A percentile compares a stretch with the other conserved stretches of the same genome.
Evolutionary conservation across 768 basidiomycete genomes (phyloP).

Genomic region (Pisolithus marmoratus): DNA sequence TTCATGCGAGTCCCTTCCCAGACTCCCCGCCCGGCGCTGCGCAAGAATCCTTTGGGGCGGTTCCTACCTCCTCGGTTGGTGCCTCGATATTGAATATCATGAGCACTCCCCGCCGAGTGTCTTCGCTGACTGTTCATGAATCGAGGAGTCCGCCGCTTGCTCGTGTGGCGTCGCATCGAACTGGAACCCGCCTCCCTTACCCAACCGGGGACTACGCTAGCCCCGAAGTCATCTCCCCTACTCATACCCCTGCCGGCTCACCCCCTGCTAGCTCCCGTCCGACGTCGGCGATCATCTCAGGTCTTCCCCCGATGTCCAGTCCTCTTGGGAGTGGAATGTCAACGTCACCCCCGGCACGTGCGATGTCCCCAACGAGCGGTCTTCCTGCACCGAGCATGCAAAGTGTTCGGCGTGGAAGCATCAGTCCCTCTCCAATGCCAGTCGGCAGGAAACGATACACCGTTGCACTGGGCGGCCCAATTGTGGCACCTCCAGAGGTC

Average conservation of each 20-base stretch:
- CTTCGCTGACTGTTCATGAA: constrained; percentile 46
- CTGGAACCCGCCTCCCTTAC: constrained; percentile 59
- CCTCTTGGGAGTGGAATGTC: constrained; percentile 17
- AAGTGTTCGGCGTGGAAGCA: constrained; percentile 44
- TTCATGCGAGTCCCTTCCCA: constrained; percentile 41
- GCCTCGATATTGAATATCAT: constrained; percentile 6
- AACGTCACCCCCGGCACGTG: constrained; percentile 18
- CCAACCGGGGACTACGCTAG: constrained; percentile 80
- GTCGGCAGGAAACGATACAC: constrained; percentile 69
- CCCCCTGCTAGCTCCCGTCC: constrained; percentile 37
- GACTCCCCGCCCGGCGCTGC: constrained; percentile 39
- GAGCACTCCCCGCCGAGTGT: constrained; percentile 26
- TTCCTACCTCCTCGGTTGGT: constrained; percentile 11
- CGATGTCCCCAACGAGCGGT: constrained; percentile 20
- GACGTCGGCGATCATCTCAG: constrained; percentile 39
- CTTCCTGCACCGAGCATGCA: constrained; percentile 40
- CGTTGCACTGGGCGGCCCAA: constrained; percentile 74
- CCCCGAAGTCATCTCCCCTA: constrained; percentile 40
- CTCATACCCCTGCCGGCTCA: constrained; percentile 40
- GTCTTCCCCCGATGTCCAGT: constrained; percentile 32
- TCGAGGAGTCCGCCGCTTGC: constrained; percentile 61
- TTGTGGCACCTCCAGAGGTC: constrained; percentile 36
- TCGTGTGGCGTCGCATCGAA: constrained; percentile 32
- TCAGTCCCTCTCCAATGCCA: constrained; percentile 61
- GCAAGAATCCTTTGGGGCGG: constrained; percentile 15